Conservation (phyloP, 345 rosid genomes). For the Eutrema japonicum region DNA sequence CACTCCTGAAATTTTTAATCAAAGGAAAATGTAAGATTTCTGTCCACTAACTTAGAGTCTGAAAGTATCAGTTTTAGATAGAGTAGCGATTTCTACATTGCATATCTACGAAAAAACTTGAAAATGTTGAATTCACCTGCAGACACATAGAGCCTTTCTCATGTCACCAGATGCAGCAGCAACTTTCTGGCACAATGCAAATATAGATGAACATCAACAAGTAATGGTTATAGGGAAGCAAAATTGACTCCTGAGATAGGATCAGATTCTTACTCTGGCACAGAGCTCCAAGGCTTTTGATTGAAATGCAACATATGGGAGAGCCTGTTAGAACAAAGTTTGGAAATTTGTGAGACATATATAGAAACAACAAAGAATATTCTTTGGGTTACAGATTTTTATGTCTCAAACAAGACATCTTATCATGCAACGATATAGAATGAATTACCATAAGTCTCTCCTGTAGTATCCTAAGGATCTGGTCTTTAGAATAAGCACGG, state of each 20-base stretch:
- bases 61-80: background rate
- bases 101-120: background rate
- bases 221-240: background rate
- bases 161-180: constrained; percentile 43
- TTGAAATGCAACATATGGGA: constrained; percentile 65
- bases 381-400: background rate
- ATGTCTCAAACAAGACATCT: background rate
- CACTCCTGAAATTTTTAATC: constrained; percentile 49
- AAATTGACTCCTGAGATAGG: background rate
- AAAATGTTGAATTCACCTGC: constrained; percentile 32
- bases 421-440: background rate
- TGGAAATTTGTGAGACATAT: background rate
- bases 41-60: background rate
- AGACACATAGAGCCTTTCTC: constrained; percentile 40
- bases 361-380: background rate
- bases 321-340: constrained; percentile 50
- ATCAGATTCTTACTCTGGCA: constrained; percentile 73
- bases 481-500: constrained; percentile 78
- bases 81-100: background rate
- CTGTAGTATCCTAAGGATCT: constrained; percentile 69
- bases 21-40: background rate
- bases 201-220: background rate
- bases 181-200: constrained; percentile 32
- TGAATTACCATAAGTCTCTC: constrained; percentile 75
- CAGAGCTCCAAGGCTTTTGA: constrained; percentile 88